Evolutionary conservation across 2,329 filamentous ascomycete genomes (phyloP).

Genomic region (Aspergillus clavatus): DNA sequence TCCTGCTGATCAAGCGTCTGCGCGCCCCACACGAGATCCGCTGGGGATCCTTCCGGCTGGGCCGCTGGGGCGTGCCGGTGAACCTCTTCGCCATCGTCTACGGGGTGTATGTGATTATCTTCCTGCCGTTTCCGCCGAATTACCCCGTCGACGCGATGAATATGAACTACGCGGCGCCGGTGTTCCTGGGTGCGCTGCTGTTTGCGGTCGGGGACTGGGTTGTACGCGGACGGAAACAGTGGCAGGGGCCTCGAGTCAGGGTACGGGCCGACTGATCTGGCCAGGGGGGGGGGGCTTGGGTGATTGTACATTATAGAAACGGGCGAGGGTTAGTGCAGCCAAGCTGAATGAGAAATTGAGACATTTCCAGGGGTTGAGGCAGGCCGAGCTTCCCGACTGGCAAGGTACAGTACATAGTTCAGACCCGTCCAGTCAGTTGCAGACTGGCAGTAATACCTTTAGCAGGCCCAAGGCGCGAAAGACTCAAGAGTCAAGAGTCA

Average conservation of each 20-base stretch:
- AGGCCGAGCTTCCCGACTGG: no score
- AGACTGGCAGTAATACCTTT: no score
- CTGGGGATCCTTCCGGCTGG: constrained; percentile 19
- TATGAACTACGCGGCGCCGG: constrained; percentile 23
- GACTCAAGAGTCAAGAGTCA: no score
- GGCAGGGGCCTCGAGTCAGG: constrained; percentile 3
- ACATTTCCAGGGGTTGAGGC: no score
- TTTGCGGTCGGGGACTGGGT: constrained; percentile 17
- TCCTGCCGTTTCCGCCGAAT: constrained; percentile 19
- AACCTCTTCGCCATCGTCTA: constrained; percentile 20
- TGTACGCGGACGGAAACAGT: constrained; percentile 2
- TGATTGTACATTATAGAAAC: no score
- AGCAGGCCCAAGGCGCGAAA: no score
- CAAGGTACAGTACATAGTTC: no score
- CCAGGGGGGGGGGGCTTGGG: no score
- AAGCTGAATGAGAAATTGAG: no score
- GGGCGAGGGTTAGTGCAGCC: no score
- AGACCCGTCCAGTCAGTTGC: no score
- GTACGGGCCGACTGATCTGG: not conserved
- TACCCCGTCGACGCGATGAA: constrained; percentile 19
- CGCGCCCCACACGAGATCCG: constrained; percentile 1
- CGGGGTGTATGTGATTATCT: constrained; percentile 19
- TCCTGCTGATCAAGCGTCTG: constrained; percentile 17
- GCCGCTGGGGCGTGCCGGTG: constrained; percentile 13
- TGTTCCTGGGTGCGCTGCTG: constrained; percentile 14